A percentile compares a stretch with the other conserved stretches of the same genome.
phyloP scores from a whole-genome alignment of 768 basidiomycete genomes.

The Phaeolepiota aurea region DNA sequence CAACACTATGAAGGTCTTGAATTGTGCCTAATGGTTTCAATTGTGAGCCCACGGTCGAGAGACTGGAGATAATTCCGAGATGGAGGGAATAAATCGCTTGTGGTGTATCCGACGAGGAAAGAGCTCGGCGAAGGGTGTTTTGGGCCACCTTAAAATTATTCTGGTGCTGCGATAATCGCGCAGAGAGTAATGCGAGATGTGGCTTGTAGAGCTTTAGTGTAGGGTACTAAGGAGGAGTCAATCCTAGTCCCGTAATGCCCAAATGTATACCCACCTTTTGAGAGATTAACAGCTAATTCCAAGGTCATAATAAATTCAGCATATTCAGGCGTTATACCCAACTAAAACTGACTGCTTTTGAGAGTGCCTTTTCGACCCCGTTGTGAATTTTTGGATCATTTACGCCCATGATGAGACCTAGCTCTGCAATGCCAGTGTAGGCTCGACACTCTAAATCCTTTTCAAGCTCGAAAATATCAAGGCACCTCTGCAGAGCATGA shows the following conservation, averaged over 20 bases:
- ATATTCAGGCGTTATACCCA: conserved; percentile 1
- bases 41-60: conserved; percentile 10
- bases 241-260: background rate
- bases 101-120: conserved; percentile 39
- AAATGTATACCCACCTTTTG: conserved; percentile 42
- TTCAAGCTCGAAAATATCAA: conserved; percentile 39
- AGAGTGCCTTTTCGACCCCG: conserved; percentile 63
- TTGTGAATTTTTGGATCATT: conserved; percentile 44
- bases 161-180: conserved; percentile 45
- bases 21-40: conserved; percentile 22
- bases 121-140: conserved; percentile 45
- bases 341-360: conserved; percentile 50
- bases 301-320: conserved; percentile 1
- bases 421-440: conserved; percentile 62
- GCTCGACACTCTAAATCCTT: conserved; percentile 60
- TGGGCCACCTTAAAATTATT: conserved; percentile 52
- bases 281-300: conserved; percentile 38
- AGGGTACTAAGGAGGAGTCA: conserved; percentile 38
- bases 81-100: conserved; percentile 47
- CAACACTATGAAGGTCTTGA: conserved; percentile 20
- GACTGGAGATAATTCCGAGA: conserved; percentile 42
- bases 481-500: conserved; percentile 46
- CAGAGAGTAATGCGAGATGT: conserved; percentile 53
- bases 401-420: conserved; percentile 48
- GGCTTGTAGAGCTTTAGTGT: conserved; percentile 53